These are phyloP conservation scores for Phytophthora fragariae DNA, from an alignment of 352 stramenopile species.

Conservation along the genomic window DNA sequence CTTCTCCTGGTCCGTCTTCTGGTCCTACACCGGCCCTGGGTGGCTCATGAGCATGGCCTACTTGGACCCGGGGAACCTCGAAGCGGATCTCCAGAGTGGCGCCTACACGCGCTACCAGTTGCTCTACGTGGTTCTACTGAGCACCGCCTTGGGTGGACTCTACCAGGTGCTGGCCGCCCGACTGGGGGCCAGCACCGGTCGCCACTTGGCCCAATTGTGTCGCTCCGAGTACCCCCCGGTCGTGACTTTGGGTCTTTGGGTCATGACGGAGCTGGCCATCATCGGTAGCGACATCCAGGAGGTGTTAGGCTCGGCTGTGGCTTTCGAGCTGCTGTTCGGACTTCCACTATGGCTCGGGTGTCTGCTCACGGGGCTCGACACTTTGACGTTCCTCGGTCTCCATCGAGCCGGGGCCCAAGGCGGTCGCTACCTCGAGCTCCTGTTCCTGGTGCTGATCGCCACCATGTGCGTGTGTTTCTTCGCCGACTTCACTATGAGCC, in stretches of 20 bases:
- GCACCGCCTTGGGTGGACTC: conserved; percentile 82
- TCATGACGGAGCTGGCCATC: conserved; percentile 91
- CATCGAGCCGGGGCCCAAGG: conserved; percentile 39
- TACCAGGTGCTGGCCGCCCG: conserved; percentile 90
- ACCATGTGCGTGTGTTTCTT: conserved; percentile 92
- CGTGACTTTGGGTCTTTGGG: conserved; percentile 70
- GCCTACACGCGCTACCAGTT: conserved; percentile 84
- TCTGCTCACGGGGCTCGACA: conserved; percentile 69
- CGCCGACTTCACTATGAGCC: conserved; percentile 81
- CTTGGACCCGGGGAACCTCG: conserved; percentile 93
- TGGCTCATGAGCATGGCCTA: conserved; percentile 90
- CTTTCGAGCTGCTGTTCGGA: conserved; percentile 79
- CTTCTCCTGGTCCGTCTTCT: conserved; percentile 70
- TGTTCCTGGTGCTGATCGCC: conserved; percentile 88
- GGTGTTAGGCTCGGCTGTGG: conserved; percentile 80
- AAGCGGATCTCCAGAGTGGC: conserved; percentile 92
- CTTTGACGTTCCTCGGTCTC: conserved; percentile 93
- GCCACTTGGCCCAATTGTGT: conserved; percentile 82
- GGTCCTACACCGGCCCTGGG: conserved; percentile 59
- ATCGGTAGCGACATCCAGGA: conserved; percentile 90
- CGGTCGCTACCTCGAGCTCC: conserved; percentile 75
- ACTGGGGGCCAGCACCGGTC: conserved; percentile 86
- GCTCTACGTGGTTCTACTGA: conserved; percentile 90
- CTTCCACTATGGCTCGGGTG: conserved; percentile 81
- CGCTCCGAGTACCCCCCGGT: conserved; percentile 68